Percentiles rank a stretch among this genome's conserved stretches.
Evolutionary conservation across 2,329 filamentous ascomycete species (phyloP).

Genomic region (Amesomyces nigricolor): DNA sequence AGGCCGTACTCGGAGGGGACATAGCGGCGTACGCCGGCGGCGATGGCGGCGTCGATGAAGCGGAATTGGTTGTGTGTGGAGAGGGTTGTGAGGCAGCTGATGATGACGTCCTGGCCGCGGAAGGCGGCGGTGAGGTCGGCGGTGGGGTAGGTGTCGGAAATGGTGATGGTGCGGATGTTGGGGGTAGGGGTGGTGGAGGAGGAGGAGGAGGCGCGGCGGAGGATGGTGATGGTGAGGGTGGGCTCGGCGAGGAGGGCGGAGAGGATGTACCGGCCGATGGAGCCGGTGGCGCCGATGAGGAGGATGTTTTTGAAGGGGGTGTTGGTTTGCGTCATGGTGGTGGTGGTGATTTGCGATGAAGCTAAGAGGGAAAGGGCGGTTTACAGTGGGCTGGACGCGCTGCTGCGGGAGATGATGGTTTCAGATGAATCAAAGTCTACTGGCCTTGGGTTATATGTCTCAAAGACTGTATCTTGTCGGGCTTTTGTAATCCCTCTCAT

Average conservation of each 20-base stretch:
- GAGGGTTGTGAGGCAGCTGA: constrained; percentile 39
- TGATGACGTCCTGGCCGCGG: constrained; percentile 26
- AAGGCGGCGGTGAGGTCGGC: constrained; percentile 26
- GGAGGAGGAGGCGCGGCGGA: constrained; percentile 29
- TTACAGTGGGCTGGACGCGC: too few species aligned
- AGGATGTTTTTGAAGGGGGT: constrained; percentile 27
- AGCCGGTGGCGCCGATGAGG: constrained; percentile 30
- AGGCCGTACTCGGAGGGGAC: constrained; percentile 48
- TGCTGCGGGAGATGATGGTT: too few species aligned
- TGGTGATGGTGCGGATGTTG: constrained; percentile 23
- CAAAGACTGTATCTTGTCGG: too few species aligned
- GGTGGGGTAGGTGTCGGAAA: constrained; percentile 28
- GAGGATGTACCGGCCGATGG: constrained; percentile 28
- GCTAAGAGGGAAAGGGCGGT: too few species aligned
- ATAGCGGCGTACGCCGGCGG: constrained; percentile 50
- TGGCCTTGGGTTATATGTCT: too few species aligned
- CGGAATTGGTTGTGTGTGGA: constrained; percentile 39
- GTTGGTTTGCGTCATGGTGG: neutral
- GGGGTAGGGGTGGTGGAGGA: constrained; percentile 15
- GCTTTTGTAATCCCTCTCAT: too few species aligned
- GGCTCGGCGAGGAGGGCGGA: constrained; percentile 28
- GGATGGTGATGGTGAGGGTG: constrained; percentile 26
- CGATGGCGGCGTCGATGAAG: constrained; percentile 50
- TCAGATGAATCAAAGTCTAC: too few species aligned
- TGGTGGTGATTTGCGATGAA: neutral